Percentiles rank a stretch among this genome's conserved stretches.
Evolutionary conservation across 768 basidiomycete genomes (phyloP).

Genomic region (Cystobasidium tubakii): DNA sequence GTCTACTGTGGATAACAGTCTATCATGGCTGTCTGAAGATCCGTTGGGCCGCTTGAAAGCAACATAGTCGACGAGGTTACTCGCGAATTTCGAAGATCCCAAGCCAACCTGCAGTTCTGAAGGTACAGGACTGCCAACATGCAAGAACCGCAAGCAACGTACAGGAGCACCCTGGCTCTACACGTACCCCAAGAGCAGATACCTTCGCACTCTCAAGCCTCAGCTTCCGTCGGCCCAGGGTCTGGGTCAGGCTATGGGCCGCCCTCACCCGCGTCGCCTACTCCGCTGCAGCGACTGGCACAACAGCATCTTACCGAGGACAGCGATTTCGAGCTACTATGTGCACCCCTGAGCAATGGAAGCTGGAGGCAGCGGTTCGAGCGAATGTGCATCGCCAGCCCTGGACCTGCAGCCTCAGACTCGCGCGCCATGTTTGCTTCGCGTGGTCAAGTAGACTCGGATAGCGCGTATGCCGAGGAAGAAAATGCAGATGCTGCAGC

Average conservation of each 20-base stretch:
- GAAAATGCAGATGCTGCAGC: slow-evolving; percentile 1
- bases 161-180: slow-evolving; percentile 34
- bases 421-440: slow-evolving; percentile 41
- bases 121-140: background rate
- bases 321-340: slow-evolving; percentile 69
- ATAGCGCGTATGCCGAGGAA: background rate
- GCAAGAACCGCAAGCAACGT: slow-evolving; percentile 10
- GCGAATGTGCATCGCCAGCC: slow-evolving; percentile 65
- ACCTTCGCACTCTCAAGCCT: slow-evolving; percentile 26
- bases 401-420: background rate
- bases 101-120: background rate
- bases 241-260: slow-evolving; percentile 24
- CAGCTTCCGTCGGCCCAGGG: slow-evolving; percentile 1
- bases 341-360: slow-evolving; percentile 79
- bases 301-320: slow-evolving; percentile 37
- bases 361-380: slow-evolving; percentile 84
- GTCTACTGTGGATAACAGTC: no score
- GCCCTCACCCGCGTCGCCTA: slow-evolving; percentile 11
- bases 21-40: no score
- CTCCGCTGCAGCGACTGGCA: slow-evolving; percentile 35
- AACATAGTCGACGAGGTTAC: no score
- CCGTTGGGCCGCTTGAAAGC: no score
- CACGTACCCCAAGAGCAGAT: slow-evolving; percentile 38
- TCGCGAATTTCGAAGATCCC: background rate
- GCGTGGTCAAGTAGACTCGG: slow-evolving; percentile 32